Base-by-base conservation (phyloP, 2,329 filamentous ascomycete genomes). In the Neonectria hederae region DNA sequence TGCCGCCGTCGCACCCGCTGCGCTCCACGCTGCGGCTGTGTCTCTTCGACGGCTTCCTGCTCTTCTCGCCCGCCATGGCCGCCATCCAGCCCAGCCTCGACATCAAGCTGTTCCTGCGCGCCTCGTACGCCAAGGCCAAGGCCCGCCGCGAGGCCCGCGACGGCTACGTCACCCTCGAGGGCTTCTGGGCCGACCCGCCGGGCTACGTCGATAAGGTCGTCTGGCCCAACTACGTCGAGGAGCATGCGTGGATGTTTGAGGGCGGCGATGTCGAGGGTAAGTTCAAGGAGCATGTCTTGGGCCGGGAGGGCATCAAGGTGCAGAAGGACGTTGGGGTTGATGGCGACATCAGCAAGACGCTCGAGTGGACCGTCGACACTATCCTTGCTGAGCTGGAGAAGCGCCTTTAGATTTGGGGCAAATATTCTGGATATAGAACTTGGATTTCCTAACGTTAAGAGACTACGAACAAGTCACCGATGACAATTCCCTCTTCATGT, bases 201-300 rank as follows among this genome's bases (percentile, higher is more conserved):
- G 94, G 93, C 0, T 99, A 98, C 77, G 94, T 98, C 40, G 94
- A 98, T 76, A 87, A 92, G 76, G 87, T 99, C 59, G 96, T 99
- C 5, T 99, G 96, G 96, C 95, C 95, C 4, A 95, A 97, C 73
- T 98, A 97, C 78, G 92, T 92, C 4, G 83, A 86, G 57, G 88
- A 93, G 72, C 94, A 98, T 80, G 82, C 83, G 22, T 97, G 92
- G 84, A 82, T 99, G 77, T 96, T 97, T 75, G 79, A 89, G 68
- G 80, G 82, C 8, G 90, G 87, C 0, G 82, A 94, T 75, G 91
- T 93, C 0, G 86, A 91, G 70, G 86, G 86, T 0, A 73, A 79
- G 51, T 75, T 89, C 10, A 82, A 86, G 43, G 75, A 79, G 19
- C 78, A 81, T 0, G 81, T 84, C 52, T 76, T 87, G 69, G 65